Base-by-base conservation (phyloP, 495 filamentous ascomycete species). In the Penicillium lividum region DNA sequence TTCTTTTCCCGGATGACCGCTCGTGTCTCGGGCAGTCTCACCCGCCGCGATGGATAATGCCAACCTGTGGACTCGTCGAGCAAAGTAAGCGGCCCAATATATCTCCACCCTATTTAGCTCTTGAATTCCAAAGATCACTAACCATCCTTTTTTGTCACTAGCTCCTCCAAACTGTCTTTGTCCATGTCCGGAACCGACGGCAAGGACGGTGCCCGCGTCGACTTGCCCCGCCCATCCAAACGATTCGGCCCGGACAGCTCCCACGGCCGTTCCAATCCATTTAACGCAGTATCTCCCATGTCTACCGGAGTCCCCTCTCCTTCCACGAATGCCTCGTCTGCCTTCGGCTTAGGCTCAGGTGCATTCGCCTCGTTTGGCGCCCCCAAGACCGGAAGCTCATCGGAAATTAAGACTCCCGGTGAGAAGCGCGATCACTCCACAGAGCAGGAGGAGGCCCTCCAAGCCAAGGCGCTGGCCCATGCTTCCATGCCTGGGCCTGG, bases 351-450 rank as follows among this genome's bases (percentile, higher is more conserved):
- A 33, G 94, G 94, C 42, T 91, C 91, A 33, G 94, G 94, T 58
- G 94, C 94, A 44, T 98, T 98, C 74, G 94, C 95, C 40, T 94
- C 92, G 5, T 98, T 98, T 74, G 93, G 94, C n/a, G 80, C 85
- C 18, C 92, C 94, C 18, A 98, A 97, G 79, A 89, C 90, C 28
- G 90, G 91, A 36, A 86, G 87, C 53, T 84, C 87, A 8, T 87
- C 93, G 64, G 93, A 96, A 49, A 81, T 88, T 53, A 85, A 85
- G 60, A 80, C 81, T 9, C 76, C 85, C n/a, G 82, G 82, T 7
- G 91, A 92, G 65, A 89, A 86, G 59, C 81, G 85, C 49, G 85
- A 86, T 13, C 70, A 72, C 47, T 70, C 76, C 2, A 61, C 76
- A 40, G 82, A 86, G 63, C 86, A 85, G 71, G 81, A 79, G 36